Evolutionary conservation across 192 early-diverging fungal genomes (phyloP).

Genomic region (Podila minutissima): DNA sequence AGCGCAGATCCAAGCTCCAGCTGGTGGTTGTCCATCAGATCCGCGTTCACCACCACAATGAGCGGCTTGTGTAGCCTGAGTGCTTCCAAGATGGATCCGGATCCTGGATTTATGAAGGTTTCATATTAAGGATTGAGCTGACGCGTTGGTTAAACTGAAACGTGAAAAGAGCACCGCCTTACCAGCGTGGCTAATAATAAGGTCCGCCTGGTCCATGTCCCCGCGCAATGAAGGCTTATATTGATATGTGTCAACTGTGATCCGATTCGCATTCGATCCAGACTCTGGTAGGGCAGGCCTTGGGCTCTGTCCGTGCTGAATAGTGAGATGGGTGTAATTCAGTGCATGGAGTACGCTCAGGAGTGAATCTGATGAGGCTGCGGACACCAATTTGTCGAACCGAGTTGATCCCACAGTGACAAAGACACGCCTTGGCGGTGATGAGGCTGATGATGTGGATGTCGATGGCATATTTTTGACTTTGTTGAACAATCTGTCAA

Average conservation of each 20-base stretch:
- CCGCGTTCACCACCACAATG: conserved; percentile 79
- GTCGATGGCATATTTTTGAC: not conserved
- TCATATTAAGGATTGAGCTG: too few relatives aligned
- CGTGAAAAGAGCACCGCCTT: not conserved
- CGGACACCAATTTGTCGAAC: conserved; percentile 78
- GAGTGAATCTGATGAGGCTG: conserved; percentile 56
- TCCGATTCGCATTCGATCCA: conserved; percentile 10
- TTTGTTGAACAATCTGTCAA: not conserved
- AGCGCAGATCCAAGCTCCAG: conserved; percentile 81
- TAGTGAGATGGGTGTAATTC: conserved; percentile 64
- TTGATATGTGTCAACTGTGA: conserved; percentile 58
- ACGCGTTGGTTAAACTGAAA: not conserved
- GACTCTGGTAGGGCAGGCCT: conserved; percentile 22
- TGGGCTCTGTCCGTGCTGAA: conserved; percentile 74
- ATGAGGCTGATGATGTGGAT: not conserved
- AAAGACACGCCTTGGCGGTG: conserved; percentile 56
- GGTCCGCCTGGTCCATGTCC: conserved; percentile 69
- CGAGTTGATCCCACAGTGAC: conserved; percentile 94
- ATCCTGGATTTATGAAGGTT: conserved; percentile 51
- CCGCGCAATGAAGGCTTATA: conserved; percentile 64
- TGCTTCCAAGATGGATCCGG: conserved; percentile 89
- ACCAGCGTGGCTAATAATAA: conserved; percentile 89
- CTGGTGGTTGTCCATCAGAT: conserved; percentile 91
- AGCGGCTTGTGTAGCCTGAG: conserved; percentile 70
- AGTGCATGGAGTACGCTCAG: conserved; percentile 56